Base-by-base conservation (phyloP, 352 stramenopile genomes). In the Globisporangium recalcitrans region DNA sequence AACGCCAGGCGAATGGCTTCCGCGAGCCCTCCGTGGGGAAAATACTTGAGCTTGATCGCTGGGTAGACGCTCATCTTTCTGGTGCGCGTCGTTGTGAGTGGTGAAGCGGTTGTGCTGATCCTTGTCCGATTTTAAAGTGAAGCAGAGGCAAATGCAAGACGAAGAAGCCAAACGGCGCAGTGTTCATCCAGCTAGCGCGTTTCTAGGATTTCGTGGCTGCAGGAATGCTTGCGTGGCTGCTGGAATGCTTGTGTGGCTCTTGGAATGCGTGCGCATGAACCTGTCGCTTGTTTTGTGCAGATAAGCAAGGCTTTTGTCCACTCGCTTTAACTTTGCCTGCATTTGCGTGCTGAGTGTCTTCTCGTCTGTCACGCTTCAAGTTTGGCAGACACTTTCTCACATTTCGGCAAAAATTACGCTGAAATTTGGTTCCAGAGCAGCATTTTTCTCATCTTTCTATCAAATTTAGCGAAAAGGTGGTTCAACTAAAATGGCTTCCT, bases 41-140 rank as follows among this genome's bases (percentile, higher is more conserved):
- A 79, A 55, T 90, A 90, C 2, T 64, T 80, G n/a, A 90, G 75
- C 53, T 82, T 60, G 88, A 72, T 36, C 40, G 31, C 26, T 24
- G 56, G 56, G 56, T 42, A 62, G 34, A 51, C 56, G 56, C 38
- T 51, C 56, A 62, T 62, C n/a, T 21, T 16, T n/a, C n/a, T n/a
- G n/a, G n/a, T n/a, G n/a, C n/a, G n/a, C n/a, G n/a, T n/a, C 48
- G 53, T 31, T 32, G 40, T 34, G 34, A 3, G 1, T 42, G 31
- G 1, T 5, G 7, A 19, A 24, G 40, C 8, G 21, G 46, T 29
- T 52, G 46, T n/a, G 7, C 32, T 16, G 52, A 4, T 29, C 31
- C 19, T 29, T 14, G 55, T 42, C 44, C 16, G 36, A 42, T 52
- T 53, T 10, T 19, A 31, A 44, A 62, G 46, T 62, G 56, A 62